Evolutionary conservation across 257 asterid genomes (phyloP), one percentile per base, ranked within the genome.

Genomic region (Solanum etuberosum): DNA sequence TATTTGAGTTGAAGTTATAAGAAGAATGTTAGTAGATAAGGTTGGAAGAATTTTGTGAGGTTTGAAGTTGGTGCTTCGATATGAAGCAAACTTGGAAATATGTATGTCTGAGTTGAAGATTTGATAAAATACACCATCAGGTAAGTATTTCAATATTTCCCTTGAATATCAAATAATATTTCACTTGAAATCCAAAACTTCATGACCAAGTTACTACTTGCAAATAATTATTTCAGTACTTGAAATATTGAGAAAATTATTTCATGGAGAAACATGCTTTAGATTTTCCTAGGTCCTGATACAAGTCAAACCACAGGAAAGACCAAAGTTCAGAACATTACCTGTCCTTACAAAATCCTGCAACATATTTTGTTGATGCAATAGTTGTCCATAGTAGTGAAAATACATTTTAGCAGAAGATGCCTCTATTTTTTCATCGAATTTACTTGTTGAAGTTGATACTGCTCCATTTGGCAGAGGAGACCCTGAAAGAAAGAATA

Each of bases 341-440:
- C 99, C 99, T 93, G 99, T 97, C 92, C 99, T 93, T 90, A 97
- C 99, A 90, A 95, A 97, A 92, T 97, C 99, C 93, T 97, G 99
- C 93, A 95, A 65, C 99, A 97, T 97, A 90, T 97, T 97, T 92
- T 97, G 99, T 92, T 97, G 99, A 92, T 97, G 99, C 83, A 97
- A 93, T 83, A 97, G 95, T 88, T 97, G 99, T 46, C 99, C 99
- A 9, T 97, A 96, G 93, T 97, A 97, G 90, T 97, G 99, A 83
- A 97, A 97, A 92, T 97, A 97, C 99, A 97, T 96, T 90, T 95
- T 96, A 85, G 99, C 98, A 88, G 99, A 97, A 86, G 98, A 93
- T 88, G 99, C 91, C 92, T 97, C 99, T 88, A 95, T 96, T 90
- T 97, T 97, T 90, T 92, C 95, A 89, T 97, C 99, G 86, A 97